phyloP scores from a whole-genome alignment of 2,329 filamentous ascomycete genomes.

The Neodidymelliopsis sp. region DNA sequence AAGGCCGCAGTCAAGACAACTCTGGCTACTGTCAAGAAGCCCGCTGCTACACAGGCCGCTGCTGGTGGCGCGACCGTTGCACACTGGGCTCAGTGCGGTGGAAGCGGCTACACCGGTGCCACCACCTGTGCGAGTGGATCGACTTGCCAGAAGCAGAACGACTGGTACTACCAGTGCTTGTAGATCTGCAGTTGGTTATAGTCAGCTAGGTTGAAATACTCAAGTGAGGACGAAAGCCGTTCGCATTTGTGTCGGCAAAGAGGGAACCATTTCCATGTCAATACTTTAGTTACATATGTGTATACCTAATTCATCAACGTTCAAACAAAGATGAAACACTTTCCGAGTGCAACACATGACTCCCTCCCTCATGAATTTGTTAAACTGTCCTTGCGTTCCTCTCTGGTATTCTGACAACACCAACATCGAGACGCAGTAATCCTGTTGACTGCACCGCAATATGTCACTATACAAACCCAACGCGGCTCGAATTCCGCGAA shows the following conservation, averaged over 20 bases:
- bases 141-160: slow-evolving; percentile 51
- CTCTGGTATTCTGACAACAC: no score
- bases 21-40: slow-evolving; percentile 30
- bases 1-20: slow-evolving; percentile 27
- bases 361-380: no score
- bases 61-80: slow-evolving; percentile 25
- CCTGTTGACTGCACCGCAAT: no score
- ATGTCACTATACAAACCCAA: no score
- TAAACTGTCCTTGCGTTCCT: no score
- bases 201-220: not conserved
- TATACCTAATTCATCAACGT: no score
- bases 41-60: slow-evolving; percentile 19
- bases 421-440: no score
- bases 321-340: no score
- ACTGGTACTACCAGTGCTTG: slow-evolving; percentile 57
- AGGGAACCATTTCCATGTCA: no score
- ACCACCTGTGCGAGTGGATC: slow-evolving; percentile 49
- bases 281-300: no score
- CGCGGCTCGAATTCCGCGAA: no score
- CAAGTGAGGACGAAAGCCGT: not conserved
- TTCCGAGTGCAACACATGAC: no score
- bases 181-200: slow-evolving; percentile 5
- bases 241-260: slow-evolving; percentile 10
- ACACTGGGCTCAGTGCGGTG: slow-evolving; percentile 56
- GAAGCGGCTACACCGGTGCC: slow-evolving; percentile 49